Base-by-base conservation (phyloP, 2,329 filamentous ascomycete genomes). In the Alternaria solani region DNA sequence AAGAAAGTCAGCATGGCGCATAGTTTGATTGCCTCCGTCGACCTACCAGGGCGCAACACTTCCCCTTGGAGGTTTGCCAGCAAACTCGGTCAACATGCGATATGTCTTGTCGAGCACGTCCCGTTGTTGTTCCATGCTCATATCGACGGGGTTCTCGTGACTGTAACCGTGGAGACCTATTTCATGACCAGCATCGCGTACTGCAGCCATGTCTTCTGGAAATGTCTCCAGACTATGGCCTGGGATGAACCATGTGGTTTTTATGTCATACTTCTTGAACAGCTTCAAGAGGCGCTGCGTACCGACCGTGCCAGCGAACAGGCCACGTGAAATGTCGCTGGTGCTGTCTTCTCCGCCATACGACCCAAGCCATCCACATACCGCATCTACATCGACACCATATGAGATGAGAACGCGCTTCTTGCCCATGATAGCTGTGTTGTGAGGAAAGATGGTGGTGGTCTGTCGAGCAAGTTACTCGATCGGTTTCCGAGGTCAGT, bases 31-130 rank as follows among this genome's bases (percentile, higher is more conserved):
- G n/a, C 14, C n/a, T 6, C 8, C 4, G 16, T 4, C 4, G 11
- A 48, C 62, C 62, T 63, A 74, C 85, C 87, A 93, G 0, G 91
- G 91, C 0, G 90, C 91, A 0, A 93, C 90, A 46, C 86, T 89
- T 0, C 91, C 91, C 1, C 89, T 81, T 0, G 91, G 91, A 1
- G 88, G 88, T 78, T 91, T 92, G 5, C 90, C 73, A 39, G 84
- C 85, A 69, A 93, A 90, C 0, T 89, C 87, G 0, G 87, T 91
- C 42, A 92, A 82, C 75, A 92, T 83, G n/a, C 84, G 83, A 70
- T 88, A 91, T n/a, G 89, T 91, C 77, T 91, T 91, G 66, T 90
- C 87, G 2, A 93, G 82, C n/a, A 93, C 88, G 57, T 90, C 88
- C 4, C 84, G 84, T 75, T 93, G 90, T 79, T 93, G 90, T 73